Evolutionary conservation across 1,284 basidiomycete species (phyloP), one percentile per base, ranked within the genome.

Genomic region (Taiwanofungus camphoratus): DNA sequence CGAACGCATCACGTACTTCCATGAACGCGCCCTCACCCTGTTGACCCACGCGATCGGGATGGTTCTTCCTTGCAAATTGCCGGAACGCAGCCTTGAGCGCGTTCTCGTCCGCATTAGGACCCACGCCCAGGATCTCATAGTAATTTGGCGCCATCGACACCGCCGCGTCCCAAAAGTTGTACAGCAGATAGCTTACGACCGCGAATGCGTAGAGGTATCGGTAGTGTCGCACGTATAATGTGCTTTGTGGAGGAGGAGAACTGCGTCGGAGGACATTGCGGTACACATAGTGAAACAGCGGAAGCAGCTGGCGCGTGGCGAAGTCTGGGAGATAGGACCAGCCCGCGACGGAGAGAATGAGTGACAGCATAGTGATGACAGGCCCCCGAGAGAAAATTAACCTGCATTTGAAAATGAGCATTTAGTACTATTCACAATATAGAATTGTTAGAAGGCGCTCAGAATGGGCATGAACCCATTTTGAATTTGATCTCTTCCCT

Each of bases 41-140:
- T 0, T 66, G 62, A 0, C 87, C 87, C 9, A 79, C 76, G 46
- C 82, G 73, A 67, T 94, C 91, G 0, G 91, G 92, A 58, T 94
- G 91, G 52, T 83, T 71, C 49, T 64, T 69, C 54, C 77, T 77
- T 4, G 87, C 90, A 51, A 92, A 84, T 6, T 74, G 66, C 39
- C 87, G 70, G 59, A 90, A 93, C 1, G 83, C 87, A 5, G 65
- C 55, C 64, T 83, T 87, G 41, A 94, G 69, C 6, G 72, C 74
- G 37, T 68, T 69, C 36, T 85, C 81, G 53, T 86, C 81, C 0
- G 81, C 82, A 19, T 67, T 64, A 3, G 78, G 74, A 3, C 63
- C 51, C 0, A 89, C 79, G 2, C 75, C 77, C 9, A 93, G 76
- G 12, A 87, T 68, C 47, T 86, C 71, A 60, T 92, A 93, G 64